A percentile compares a stretch with the other conserved stretches of the same genome.
Conservation (phyloP, 371 early-diverging fungal species). For the Zychaea mexicana region DNA sequence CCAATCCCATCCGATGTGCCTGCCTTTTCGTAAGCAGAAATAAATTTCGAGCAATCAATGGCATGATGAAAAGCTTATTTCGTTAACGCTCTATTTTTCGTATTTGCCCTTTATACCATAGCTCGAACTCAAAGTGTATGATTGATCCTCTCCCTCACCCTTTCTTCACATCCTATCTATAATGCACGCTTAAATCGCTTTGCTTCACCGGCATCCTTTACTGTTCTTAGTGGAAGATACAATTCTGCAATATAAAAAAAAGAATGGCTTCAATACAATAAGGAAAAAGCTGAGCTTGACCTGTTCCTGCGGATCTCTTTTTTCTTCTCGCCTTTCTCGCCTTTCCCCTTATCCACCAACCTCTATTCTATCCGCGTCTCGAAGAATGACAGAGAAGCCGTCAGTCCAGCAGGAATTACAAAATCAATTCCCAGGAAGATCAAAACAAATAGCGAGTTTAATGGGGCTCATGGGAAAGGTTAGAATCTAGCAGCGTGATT, state of each 20-base stretch:
- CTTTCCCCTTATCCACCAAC: too few species aligned
- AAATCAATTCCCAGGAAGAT: constrained; percentile 60
- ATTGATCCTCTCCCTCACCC: not conserved
- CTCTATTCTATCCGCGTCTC: too few species aligned
- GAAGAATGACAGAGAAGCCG: not conserved
- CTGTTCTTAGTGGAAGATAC: too few species aligned
- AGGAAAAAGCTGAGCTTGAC: not conserved
- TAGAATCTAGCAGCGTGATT: constrained; percentile 4
- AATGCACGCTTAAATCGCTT: too few species aligned
- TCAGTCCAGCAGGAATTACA: constrained; percentile 19
- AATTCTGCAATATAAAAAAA: too few species aligned
- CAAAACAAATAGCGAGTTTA: constrained; percentile 61
- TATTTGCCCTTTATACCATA: not conserved
- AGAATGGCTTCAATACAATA: not conserved
- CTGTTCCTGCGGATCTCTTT: too few species aligned
- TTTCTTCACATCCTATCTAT: not conserved
- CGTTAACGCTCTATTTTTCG: not conserved
- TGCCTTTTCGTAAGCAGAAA: constrained; percentile 52
- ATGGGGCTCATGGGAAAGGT: constrained; percentile 57
- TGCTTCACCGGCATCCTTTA: too few species aligned
- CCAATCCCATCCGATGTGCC: constrained; percentile 50
- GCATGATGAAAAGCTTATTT: too few species aligned
- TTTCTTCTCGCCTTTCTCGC: not conserved
- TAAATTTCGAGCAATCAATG: too few species aligned
- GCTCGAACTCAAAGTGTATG: constrained; percentile 1